Evolutionary conservation across 495 filamentous ascomycete species (phyloP), one percentile per base, ranked within the genome.

Genomic region (Neurospora cerealis): DNA sequence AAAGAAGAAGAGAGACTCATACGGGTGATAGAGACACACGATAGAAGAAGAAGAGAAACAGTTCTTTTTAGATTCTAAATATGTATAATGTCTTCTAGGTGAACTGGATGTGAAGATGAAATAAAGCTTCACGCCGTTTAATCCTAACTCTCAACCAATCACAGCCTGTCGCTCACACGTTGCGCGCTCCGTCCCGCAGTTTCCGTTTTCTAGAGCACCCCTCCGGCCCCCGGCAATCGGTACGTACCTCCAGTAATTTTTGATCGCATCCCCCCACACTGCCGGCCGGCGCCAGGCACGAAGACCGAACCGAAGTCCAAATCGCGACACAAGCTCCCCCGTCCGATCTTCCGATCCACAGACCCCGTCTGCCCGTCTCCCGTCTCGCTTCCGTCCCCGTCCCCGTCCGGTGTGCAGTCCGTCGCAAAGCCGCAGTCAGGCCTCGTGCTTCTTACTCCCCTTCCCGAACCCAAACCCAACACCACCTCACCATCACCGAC

Each of bases 361-460:
- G 24, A 3, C 11, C 41, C 41, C 41, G 41, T 44, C 17, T 70
- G 10, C 36, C 37, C 70, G 17, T 44, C 24, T 54, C 24, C 11
- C 69, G 69, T 39, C 19, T 10, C 36, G 54, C 39, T 41, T 70
- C 42, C 44, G 21, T n/a, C 46, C 6, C 40, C 40, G 40, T 41
- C 54, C 73, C 73, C 73, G 73, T 70, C 70, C 74, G 69, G 72
- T 41, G 32, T 28, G 40, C 60, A 71, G 24, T 41, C 38, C 74
- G 74, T 70, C 71, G 5, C 24, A 62, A 15, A n/a, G 37, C n/a
- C 44, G 69, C 46, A 10, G 44, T 60, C 62, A 24, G 48, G 7
- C 15, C 34, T 10, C 66, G 6, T 39, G 17, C 70, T 4, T 28
- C 38, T 7, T 21, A n/a, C 6, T 41, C 37, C 11, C 2, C 41